Conservation (phyloP, 768 basidiomycete genomes). For the Suillus lakei region DNA sequence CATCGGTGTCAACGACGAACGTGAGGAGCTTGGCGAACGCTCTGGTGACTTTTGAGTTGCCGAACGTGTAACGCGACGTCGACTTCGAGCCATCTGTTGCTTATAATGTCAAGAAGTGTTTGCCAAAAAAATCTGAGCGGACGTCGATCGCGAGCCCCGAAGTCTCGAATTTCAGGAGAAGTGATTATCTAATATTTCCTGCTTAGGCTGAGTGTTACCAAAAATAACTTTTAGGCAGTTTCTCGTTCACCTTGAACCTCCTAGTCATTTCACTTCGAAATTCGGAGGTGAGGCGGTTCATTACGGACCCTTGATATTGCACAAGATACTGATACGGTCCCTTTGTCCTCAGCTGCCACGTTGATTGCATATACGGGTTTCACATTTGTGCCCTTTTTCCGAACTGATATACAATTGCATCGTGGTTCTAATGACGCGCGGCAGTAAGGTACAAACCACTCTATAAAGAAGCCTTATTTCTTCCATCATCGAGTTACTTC, state of each 20-base stretch:
- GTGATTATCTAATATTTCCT: constrained; percentile 27
- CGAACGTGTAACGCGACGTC: constrained; percentile 47
- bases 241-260: no score
- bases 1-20: constrained; percentile 33
- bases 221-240: background rate
- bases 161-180: constrained; percentile 13
- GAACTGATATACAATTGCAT: background rate
- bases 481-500: constrained; percentile 43
- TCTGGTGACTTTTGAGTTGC: constrained; percentile 42
- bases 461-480: background rate
- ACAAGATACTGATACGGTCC: background rate
- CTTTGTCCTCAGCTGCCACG: background rate
- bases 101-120: constrained; percentile 15
- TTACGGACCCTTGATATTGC: background rate
- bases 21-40: constrained; percentile 33
- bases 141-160: constrained; percentile 13
- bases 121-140: constrained; percentile 11
- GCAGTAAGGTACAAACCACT: constrained; percentile 5
- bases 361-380: background rate
- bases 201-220: background rate
- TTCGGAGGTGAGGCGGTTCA: background rate
- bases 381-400: background rate
- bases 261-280: background rate
- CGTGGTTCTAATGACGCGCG: background rate
- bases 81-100: constrained; percentile 46